Base-by-base conservation (phyloP, 1,284 basidiomycete genomes). In the Meripilus lineatus region DNA sequence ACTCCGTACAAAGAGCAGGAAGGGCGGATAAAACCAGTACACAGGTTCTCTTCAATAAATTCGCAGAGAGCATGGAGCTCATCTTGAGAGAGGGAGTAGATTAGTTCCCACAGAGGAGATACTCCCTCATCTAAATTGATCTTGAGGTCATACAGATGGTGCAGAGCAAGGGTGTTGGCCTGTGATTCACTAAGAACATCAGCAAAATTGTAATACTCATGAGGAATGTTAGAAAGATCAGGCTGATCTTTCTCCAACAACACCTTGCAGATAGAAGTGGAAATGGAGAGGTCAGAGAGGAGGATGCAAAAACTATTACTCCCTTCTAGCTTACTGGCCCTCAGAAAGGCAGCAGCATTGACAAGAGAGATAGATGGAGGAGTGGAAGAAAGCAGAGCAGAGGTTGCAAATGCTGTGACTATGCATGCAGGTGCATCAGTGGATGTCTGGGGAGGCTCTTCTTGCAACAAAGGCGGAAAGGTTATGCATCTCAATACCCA, bases 31-130 rank as follows among this genome's bases (percentile, higher is more conserved):
- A 60, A 62, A 18, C 65, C 60, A 28, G 55, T 55, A 15, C 49
- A 40, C 38, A 74, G 59, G 38, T 69, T 64, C 30, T 66, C 60
- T 13, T 68, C 53, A 36, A 73, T 41, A 45, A 64, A 70, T n/a
- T 63, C 59, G 10, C 43, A 44, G 2, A 71, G 52, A 0, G 59
- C 58, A n/a, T 63, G 50, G 5, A 54, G 59, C 55, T 71, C 65
- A 3, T 48, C 41, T 11, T 47, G 50, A 1, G 64, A 62, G 8
- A 68, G 58, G 1, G 51, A 45, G 46, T 69, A 70, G 23, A 68
- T 51, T 1, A 57, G 59, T 2, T 65, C 62, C 14, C 60, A 61
- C 1, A 62, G 59, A 3, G 65, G 67, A 11, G 38, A 14, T 21
- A 50, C 58, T 2, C 61, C 64, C 1, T 61, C 57, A 34, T 66